Evolutionary conservation across 2,329 filamentous ascomycete genomes (phyloP), one percentile per base, ranked within the genome.

Genomic region (Xenosphaeropsis pyriputrescens): DNA sequence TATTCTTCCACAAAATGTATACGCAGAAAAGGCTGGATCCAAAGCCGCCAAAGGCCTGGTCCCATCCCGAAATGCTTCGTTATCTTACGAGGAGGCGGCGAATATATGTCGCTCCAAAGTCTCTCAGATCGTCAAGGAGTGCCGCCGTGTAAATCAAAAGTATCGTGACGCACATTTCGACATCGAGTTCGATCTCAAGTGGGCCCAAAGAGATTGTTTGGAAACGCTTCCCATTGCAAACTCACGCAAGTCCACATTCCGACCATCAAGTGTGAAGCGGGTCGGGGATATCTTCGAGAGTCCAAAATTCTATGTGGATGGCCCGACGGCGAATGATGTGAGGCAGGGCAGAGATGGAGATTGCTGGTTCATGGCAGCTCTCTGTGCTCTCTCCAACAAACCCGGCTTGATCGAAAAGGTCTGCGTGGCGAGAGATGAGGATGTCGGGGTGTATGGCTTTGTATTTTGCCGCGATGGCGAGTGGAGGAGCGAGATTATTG

Each of bases 151-250:
- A 40, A 93, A 93, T 57, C 79, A 85, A 50, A 89, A 85, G 57
- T 94, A 93, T 53, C 72, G 79, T 13, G 85, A 93, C 52, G 73
- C 78, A n/a, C 76, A 91, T 55, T 93, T 93, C 52, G 81, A 93
- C 53, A 75, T 93, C 37, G 85, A 91, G 52, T 63, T 72, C 29
- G 83, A 88, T 54, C 65, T 86, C 43, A 81, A 84, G 58, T 63
- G 63, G 29, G 58, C 61, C n/a, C 57, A 53, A 5, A 60, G 61
- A 32, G 65, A 74, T 48, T 72, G 66, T 60, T 17, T 60, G 65
- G 22, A 51, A 62, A 67, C 47, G 61, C 29, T 60, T 67, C 26
- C 12, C 32, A 14, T n/a, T 9, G 26, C 16, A 15, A 17, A 12
- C 15, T 17, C 22, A 16, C 47, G 2, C 44, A 40, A 29, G 32